These are phyloP conservation scores for Hypholoma sublateritium DNA, from an alignment of 768 basidiomycete species.

Conservation along the genomic window DNA sequence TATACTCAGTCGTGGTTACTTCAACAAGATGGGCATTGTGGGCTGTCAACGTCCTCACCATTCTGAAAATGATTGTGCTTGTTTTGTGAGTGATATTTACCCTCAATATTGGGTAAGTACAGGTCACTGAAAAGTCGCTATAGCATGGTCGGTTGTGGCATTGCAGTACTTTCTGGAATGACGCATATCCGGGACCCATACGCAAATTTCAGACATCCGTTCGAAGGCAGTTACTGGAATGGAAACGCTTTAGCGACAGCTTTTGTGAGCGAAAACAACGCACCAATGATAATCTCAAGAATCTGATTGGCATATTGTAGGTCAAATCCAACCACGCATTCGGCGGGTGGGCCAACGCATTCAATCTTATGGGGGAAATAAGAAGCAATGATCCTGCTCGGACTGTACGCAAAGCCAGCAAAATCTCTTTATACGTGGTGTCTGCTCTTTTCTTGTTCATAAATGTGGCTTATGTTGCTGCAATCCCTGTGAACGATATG, in stretches of 20 bases:
- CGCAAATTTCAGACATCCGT: constrained; percentile 54
- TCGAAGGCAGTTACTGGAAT: constrained; percentile 47
- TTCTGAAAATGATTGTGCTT: constrained; percentile 30
- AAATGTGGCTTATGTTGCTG: constrained; percentile 39
- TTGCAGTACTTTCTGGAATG: constrained; percentile 56
- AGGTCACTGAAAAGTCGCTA: not conserved
- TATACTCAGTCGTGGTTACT: constrained; percentile 26
- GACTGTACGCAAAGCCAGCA: constrained; percentile 43
- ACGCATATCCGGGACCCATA: constrained; percentile 55
- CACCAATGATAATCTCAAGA: not conserved
- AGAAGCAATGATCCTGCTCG: constrained; percentile 38
- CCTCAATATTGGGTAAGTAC: not conserved
- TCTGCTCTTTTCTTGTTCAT: constrained; percentile 47
- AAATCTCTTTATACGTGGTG: constrained; percentile 39
- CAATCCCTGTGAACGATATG: constrained; percentile 33
- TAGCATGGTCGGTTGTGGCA: constrained; percentile 50
- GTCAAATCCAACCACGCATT: constrained; percentile 35
- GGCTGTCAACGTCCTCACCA: constrained; percentile 29
- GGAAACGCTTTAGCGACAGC: constrained; percentile 42
- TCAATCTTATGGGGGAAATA: constrained; percentile 47
- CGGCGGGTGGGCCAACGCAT: constrained; percentile 35
- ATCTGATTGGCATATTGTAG: constrained; percentile 9
- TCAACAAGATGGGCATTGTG: constrained; percentile 37
- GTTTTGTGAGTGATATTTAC: constrained; percentile 22
- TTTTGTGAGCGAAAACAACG: constrained; percentile 20